A percentile compares a stretch with the other conserved stretches of the same genome.
These are phyloP conservation scores for Noccaea bulbosa DNA, from an alignment of 345 rosid species.

Conservation along the genomic window DNA sequence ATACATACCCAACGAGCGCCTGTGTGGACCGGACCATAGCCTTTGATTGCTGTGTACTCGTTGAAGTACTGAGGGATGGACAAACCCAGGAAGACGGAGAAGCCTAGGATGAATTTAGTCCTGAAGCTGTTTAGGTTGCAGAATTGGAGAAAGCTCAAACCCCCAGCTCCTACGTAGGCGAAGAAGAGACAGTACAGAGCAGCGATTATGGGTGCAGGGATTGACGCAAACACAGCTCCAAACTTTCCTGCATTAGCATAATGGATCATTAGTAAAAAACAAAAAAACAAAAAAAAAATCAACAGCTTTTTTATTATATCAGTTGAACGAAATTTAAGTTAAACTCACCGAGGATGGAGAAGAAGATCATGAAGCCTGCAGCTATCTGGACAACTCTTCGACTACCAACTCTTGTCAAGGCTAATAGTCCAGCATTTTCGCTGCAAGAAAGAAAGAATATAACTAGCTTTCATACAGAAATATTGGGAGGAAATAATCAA, in stretches of 20 bases:
- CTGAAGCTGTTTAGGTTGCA: constrained; percentile 96
- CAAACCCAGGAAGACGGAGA: constrained; percentile 89
- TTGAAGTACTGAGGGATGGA: constrained; percentile 96
- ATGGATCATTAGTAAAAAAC: constrained; percentile 24
- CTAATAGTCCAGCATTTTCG: constrained; percentile 96
- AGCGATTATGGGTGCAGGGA: constrained; percentile 88
- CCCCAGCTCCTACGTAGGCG: constrained; percentile 90
- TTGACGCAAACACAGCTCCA: constrained; percentile 97
- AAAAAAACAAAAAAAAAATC: constrained; percentile 1
- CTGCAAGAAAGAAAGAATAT: constrained; percentile 45
- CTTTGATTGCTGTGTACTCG: constrained; percentile 89
- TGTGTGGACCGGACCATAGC: constrained; percentile 89
- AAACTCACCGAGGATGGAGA: constrained; percentile 84
- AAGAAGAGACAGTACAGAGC: constrained; percentile 92
- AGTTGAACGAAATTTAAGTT: constrained; percentile 12
- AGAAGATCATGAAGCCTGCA: constrained; percentile 98
- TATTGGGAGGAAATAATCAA: background rate
- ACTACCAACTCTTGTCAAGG: constrained; percentile 90
- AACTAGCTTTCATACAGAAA: constrained; percentile 1
- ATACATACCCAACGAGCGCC: constrained; percentile 79
- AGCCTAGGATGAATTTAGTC: constrained; percentile 79
- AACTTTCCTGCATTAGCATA: constrained; percentile 71
- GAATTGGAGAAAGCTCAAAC: constrained; percentile 91
- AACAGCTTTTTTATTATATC: background rate
- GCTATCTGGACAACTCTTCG: constrained; percentile 96